These are phyloP conservation scores for Elaeis oleifera DNA, from an alignment of 202 grass and related monocot genomes.

Conservation along the genomic window DNA sequence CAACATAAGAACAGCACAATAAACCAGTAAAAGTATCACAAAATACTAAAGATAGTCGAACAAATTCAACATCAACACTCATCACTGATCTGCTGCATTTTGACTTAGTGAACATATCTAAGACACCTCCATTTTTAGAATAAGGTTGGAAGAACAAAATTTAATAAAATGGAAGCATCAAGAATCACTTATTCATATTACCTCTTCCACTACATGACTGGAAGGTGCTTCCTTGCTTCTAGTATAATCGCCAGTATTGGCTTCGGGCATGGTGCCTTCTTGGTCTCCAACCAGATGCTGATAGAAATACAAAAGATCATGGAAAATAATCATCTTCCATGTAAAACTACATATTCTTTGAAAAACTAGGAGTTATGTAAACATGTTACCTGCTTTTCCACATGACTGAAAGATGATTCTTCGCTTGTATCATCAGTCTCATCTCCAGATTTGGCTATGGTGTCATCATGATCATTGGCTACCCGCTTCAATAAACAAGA, in stretches of 20 bases:
- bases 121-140: too few relatives aligned
- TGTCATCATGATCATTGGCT: slow-evolving; percentile 36
- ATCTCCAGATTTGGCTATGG: slow-evolving; percentile 20
- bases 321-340: not conserved
- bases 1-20: too few relatives aligned
- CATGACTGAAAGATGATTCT: slow-evolving; percentile 33
- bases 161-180: too few relatives aligned
- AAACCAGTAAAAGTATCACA: too few relatives aligned
- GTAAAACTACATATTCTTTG: not conserved
- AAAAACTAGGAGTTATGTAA: too few relatives aligned
- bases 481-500: slow-evolving; percentile 27
- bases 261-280: slow-evolving; percentile 14
- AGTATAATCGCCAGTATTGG: slow-evolving; percentile 29
- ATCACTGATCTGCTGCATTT: too few relatives aligned
- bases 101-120: too few relatives aligned
- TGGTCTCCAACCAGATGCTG: slow-evolving; percentile 30
- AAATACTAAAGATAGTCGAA: too few relatives aligned
- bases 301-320: slow-evolving; percentile 13
- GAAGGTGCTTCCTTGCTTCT: slow-evolving; percentile 21
- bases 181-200: slow-evolving; percentile 10
- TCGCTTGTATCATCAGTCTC: slow-evolving; percentile 34
- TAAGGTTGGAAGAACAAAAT: too few relatives aligned
- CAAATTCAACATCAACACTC: too few relatives aligned
- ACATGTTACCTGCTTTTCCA: slow-evolving; percentile 10
- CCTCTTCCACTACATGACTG: slow-evolving; percentile 31